Conservation (phyloP, 306 rosid species). For the Arachis hypogaea region DNA sequence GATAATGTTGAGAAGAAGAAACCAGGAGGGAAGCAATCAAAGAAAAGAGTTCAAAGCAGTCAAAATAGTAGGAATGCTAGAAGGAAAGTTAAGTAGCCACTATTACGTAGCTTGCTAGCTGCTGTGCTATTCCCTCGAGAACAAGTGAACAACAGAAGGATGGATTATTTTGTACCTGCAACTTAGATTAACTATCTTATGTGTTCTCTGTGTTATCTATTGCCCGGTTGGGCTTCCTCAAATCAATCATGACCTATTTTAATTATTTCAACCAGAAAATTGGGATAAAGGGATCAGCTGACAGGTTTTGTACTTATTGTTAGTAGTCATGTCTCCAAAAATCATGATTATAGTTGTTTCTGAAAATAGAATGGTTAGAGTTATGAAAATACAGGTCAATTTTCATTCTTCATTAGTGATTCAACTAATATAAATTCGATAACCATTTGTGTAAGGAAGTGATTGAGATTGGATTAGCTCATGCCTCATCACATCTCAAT, state of each 20-base stretch:
- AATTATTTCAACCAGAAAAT: conserved; percentile 4
- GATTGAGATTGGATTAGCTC: too few relatives aligned
- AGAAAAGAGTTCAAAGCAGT: conserved; percentile 54
- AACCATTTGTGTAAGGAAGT: too few relatives aligned
- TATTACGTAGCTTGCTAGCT: conserved; percentile 16
- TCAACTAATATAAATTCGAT: not conserved
- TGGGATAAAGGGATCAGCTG: conserved; percentile 12
- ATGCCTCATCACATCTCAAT: too few relatives aligned
- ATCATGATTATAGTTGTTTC: not conserved
- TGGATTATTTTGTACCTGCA: conserved; percentile 25
- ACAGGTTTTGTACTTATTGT: conserved; percentile 37
- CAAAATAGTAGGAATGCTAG: conserved; percentile 47
- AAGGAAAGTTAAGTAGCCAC: conserved; percentile 61
- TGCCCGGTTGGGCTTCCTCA: conserved; percentile 1
- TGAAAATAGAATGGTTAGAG: not conserved
- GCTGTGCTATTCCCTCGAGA: conserved; percentile 13
- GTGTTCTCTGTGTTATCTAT: conserved; percentile 17
- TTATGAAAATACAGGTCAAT: not conserved
- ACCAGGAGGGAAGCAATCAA: conserved; percentile 44
- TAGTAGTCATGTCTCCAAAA: not conserved
- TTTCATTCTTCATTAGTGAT: not conserved
- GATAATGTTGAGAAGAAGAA: conserved; percentile 49
- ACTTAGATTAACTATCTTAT: not conserved
- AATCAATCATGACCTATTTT: conserved; percentile 20
- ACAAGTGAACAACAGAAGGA: conserved; percentile 20